Evolutionary conservation across 805 yeast genomes (phyloP).

Genomic region (Myxozyma vanderwaltii): DNA sequence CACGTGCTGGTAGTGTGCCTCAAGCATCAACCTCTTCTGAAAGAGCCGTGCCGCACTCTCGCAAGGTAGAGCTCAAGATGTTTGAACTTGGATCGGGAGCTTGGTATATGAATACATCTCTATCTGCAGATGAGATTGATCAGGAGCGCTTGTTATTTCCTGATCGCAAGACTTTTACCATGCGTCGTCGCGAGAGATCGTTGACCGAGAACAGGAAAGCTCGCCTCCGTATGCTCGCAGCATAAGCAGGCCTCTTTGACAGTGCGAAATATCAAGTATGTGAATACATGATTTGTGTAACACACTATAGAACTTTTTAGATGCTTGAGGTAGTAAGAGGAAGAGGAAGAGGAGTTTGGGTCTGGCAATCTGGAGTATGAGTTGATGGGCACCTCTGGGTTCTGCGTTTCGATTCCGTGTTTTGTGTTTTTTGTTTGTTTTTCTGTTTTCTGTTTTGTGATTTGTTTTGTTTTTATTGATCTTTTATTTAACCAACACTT

Average conservation of each 20-base stretch:
- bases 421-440: too few relatives aligned
- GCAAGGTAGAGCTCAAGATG: constrained; percentile 8
- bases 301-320: not conserved
- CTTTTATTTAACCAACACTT: too few relatives aligned
- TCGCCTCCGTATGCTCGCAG: constrained; percentile 11
- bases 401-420: too few relatives aligned
- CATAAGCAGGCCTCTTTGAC: not conserved
- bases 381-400: not conserved
- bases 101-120: not conserved
- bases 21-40: not conserved
- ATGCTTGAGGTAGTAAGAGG: not conserved
- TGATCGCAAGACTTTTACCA: constrained; percentile 9
- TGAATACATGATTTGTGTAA: not conserved
- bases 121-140: constrained; percentile 9
- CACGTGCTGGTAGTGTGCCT: not conserved
- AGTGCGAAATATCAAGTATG: not conserved
- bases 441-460: too few relatives aligned
- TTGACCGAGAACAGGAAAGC: constrained; percentile 11
- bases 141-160: constrained; percentile 5
- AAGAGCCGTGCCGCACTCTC: not conserved
- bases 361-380: not conserved
- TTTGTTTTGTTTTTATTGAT: too few relatives aligned
- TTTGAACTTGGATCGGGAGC: constrained; percentile 8
- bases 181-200: constrained; percentile 22
- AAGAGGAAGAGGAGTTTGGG: not conserved